Base-by-base conservation (phyloP, 352 stramenopile genomes). In the Phytophthora tubulina region DNA sequence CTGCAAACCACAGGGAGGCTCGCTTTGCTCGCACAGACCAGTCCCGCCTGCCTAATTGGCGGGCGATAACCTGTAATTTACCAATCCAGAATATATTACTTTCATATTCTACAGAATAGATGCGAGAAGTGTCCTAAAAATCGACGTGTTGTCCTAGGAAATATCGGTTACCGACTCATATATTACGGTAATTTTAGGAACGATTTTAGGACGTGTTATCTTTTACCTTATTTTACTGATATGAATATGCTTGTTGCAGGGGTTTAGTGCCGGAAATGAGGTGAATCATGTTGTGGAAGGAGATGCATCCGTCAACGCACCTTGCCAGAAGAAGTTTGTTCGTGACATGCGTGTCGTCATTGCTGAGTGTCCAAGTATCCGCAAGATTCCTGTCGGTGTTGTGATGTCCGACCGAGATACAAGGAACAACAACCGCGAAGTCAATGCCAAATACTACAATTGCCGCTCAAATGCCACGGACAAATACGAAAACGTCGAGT, bases 291-390 rank as follows among this genome's bases (percentile, higher is more conserved):
- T 81, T n/a, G 77, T 89, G 7, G n/a, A 2, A 45, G 44, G 49
- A 0, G 67, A 78, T 11, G 58, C 72, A 1, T 64, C 61, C 9
- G 71, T 76, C 9, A 96, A 96, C 54, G 88, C 84, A 9, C 83
- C 91, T 8, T 97, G 91, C 70, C 87, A 96, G 63, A 97, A 97
- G 72, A 96, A 96, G 67, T 96, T 96, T 54, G 73, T 97, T 38
- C 75, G 81, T 4, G 91, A 97, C 60, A 95, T 97, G 86, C 79
- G 90, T 42, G 67, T 63, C 8, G 97, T 91, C 74, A 75, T 95
- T 10, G 63, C 54, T 1, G 60, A 49, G 3, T 97, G 91, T 53
- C 33, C 54, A 1, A 83, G 72, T 42, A 72, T 93, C 27, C 86
- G 91, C 3, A n/a, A 83, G n/a, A 84, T 97, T 38, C 89, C 91